Conservation (phyloP, 148 eudicot species). For the Chenopodium berlandieri region DNA sequence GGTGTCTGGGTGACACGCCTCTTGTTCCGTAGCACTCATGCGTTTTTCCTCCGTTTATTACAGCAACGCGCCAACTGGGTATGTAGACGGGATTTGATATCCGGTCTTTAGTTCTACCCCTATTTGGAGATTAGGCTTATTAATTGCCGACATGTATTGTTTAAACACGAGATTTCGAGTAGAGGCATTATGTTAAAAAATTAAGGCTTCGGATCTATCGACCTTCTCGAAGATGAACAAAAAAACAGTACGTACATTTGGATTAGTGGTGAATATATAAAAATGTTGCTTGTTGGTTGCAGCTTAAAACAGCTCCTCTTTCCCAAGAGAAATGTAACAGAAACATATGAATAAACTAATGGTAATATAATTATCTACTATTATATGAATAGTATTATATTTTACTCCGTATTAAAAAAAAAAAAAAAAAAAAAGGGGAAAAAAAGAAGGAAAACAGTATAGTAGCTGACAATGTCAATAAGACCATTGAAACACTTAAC, state of each 20-base stretch:
- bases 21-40: slow-evolving; percentile 19
- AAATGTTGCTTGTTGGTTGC: slow-evolving; percentile 12
- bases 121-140: no score
- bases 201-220: slow-evolving; percentile 35
- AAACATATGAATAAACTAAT: neutral
- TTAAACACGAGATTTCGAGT: no score
- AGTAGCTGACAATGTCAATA: slow-evolving; percentile 7
- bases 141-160: no score
- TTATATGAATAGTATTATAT: no score
- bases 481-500: slow-evolving; percentile 2
- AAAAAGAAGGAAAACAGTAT: neutral
- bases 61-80: no score
- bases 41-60: neutral
- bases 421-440: no score
- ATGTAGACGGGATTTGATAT: no score
- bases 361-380: no score
- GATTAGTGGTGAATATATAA: slow-evolving; percentile 24
- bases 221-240: slow-evolving; percentile 28
- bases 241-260: slow-evolving; percentile 24
- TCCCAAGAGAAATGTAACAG: slow-evolving; percentile 35
- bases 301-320: slow-evolving; percentile 27
- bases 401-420: no score
- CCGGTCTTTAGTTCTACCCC: no score
- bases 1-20: slow-evolving; percentile 32
- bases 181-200: neutral